Evolutionary conservation across 306 rosid species (phyloP).

Genomic region (Vachellia pachyceras): DNA sequence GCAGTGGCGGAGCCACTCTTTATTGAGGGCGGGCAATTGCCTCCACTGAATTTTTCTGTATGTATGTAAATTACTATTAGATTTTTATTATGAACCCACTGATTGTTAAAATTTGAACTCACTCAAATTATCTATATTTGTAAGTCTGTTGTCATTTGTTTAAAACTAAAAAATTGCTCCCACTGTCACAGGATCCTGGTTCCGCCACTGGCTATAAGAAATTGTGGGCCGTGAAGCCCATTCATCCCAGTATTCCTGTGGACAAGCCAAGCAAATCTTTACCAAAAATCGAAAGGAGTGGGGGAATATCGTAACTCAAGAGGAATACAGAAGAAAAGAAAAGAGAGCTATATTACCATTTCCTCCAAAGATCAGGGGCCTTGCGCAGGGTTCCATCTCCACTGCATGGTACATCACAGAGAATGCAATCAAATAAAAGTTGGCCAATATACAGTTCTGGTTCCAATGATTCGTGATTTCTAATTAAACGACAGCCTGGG

Average conservation of each 20-base stretch:
- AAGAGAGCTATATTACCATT: conserved; percentile 62
- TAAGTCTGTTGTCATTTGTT: too few relatives aligned
- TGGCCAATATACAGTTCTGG: conserved; percentile 44
- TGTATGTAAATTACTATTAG: too few relatives aligned
- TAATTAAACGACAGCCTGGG: conserved; percentile 73
- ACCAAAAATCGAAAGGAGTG: neutral
- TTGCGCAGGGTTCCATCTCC: conserved; percentile 99
- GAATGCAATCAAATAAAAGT: conserved; percentile 82
- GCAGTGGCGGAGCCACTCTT: too few relatives aligned
- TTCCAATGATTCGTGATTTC: conserved; percentile 43
- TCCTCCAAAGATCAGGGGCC: conserved; percentile 99
- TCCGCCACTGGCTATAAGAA: too few relatives aligned
- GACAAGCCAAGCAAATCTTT: conserved; percentile 37
- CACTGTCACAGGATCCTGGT: too few relatives aligned
- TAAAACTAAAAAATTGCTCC: too few relatives aligned
- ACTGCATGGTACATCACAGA: conserved; percentile 97
- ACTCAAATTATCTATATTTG: too few relatives aligned
- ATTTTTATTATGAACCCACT: too few relatives aligned
- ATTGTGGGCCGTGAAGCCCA: conserved; percentile 81
- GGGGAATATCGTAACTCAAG: conserved; percentile 11
- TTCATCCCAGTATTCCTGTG: conserved; percentile 83
- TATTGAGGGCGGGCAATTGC: too few relatives aligned
- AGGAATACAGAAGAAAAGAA: conserved; percentile 12
- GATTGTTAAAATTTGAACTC: too few relatives aligned
- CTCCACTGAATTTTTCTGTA: too few relatives aligned